Base-by-base conservation (phyloP, 768 basidiomycete species). In the Pleurotus platypus region DNA sequence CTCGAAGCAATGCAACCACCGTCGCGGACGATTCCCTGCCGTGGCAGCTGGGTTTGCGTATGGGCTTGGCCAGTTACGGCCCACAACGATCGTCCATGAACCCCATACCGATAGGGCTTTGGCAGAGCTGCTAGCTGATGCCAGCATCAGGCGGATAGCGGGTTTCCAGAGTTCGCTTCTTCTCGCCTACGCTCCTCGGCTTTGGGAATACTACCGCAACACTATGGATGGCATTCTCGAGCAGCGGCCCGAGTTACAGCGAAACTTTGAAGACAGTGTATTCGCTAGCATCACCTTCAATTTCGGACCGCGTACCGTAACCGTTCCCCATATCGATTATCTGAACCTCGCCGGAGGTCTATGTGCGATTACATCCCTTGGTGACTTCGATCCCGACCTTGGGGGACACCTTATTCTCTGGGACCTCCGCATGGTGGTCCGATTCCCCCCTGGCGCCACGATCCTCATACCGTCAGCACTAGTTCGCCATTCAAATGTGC, bases 11-110 rank as follows among this genome's bases (percentile, higher is more conserved):
- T 37, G 46, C 15, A 47, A 22, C 2, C 63, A 67, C 27, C 58
- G 65, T 5, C 57, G 67, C 5, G 71, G 69, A 0, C 4, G 38
- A 1, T 71, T 63, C 37, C 20, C 45, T 4, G 53, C 65, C 3
- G 5, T 67, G 15, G 27, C 62, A 2, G 55, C 46, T 13, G 68
- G 72, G 0, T 56, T 66, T 0, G 70, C 70, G 0, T 60, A 63
- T 61, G 70, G 70, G 0, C 69, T 68, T 0, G 72, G 72, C 0
- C 69, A 69, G 27, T 42, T 8, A n/a, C 42, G 42, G 5, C 42
- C 42, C 5, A 15, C 42, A n/a, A 45, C 8, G 42, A 45, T 2
- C n/a, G 42, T 20, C 42, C 15, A 45, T 45, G 13, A 5, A 18
- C 20, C 13, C 22, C 20, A 5, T 22, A 48, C 18, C 13, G 20